A percentile compares a stretch with the other conserved stretches of the same genome.
Conservation (phyloP, 345 rosid genomes). For the Erysimum cheiranthoides region DNA sequence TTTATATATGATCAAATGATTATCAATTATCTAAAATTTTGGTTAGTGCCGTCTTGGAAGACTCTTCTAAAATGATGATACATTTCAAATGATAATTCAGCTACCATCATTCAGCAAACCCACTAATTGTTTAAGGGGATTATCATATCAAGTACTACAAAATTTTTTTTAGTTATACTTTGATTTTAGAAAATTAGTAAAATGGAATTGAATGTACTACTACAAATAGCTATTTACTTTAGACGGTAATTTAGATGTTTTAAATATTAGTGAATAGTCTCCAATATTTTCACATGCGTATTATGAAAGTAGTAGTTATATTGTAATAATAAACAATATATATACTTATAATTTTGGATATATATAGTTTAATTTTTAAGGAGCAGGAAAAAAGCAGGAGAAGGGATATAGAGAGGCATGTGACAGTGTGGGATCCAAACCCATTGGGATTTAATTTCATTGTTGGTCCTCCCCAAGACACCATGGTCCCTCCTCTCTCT, state of each 20-base stretch:
- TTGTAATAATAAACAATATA: slow-evolving; percentile 12
- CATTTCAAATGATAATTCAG: slow-evolving; percentile 17
- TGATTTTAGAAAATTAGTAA: neutral
- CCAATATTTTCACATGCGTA: slow-evolving; percentile 10
- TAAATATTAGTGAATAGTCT: neutral
- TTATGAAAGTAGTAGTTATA: slow-evolving; percentile 6
- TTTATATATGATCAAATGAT: slow-evolving; percentile 21
- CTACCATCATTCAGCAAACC: neutral
- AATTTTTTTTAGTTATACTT: neutral
- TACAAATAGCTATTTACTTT: neutral
- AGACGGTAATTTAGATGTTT: slow-evolving; percentile 17
- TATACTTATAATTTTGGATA: neutral
- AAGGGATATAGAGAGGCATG: slow-evolving; percentile 42
- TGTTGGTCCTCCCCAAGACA: slow-evolving; percentile 68
- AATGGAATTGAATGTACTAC: neutral
- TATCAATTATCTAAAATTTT: slow-evolving; percentile 14
- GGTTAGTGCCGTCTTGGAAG: slow-evolving; percentile 39
- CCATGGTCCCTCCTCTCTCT: slow-evolving; percentile 55
- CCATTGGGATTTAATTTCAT: slow-evolving; percentile 49
- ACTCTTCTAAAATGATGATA: slow-evolving; percentile 35
- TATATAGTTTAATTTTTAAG: slow-evolving; percentile 28
- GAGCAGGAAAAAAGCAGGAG: slow-evolving; percentile 41
- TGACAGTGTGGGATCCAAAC: slow-evolving; percentile 66
- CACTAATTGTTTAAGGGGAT: neutral
- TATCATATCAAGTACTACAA: neutral